Evolutionary conservation across 2,329 filamentous ascomycete genomes (phyloP), one percentile per base, ranked within the genome.

Genomic region (Harringtonia lauricola): DNA sequence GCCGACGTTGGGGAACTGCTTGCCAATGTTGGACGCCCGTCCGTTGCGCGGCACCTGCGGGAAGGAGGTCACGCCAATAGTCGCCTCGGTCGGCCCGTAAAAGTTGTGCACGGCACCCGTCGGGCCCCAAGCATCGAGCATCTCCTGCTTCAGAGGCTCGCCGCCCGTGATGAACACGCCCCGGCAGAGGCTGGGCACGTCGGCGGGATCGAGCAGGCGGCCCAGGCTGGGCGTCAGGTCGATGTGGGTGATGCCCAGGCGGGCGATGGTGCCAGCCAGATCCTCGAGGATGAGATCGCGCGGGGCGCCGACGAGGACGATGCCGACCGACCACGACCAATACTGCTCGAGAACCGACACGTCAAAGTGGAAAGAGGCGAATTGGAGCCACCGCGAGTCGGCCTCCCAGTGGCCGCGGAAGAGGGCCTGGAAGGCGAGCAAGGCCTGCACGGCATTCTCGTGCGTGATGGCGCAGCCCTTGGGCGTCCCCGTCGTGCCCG

Each of bases 131-230:
- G 70, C 74, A 53, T 94, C 83, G 2, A 95, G 67, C 39, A 95
- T 94, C 49, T 95, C 89, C 55, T 92, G 86, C 53, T 86, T 89
- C 17, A 95, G 66, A 41, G 85, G 79, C 58, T 95, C 89, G 3
- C 89, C 89, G 8, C 90, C 89, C 0, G 89, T 95, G 51, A 95
- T 95, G 58, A 95, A 95, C 0, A 95, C 84, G 3, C 90, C 88
- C 38, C 73, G 74, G 51, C 83, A 86, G 1, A 95, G 66, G 24
- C 73, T 82, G 2, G 89, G 88, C 0, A 90, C 85, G 36, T 94
- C 83, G 28, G 85, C 72, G 0, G 89, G 90, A 46, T 82, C 79
- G 1, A 92, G 64, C 10, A 94, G 67, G 7, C 84, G 74, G 3
- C 89, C 89, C 15, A 95, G 67, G 58, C 86, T 94, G 0, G 89